phyloP scores from a whole-genome alignment of 768 basidiomycete species.

The Steccherinum ochraceum region DNA sequence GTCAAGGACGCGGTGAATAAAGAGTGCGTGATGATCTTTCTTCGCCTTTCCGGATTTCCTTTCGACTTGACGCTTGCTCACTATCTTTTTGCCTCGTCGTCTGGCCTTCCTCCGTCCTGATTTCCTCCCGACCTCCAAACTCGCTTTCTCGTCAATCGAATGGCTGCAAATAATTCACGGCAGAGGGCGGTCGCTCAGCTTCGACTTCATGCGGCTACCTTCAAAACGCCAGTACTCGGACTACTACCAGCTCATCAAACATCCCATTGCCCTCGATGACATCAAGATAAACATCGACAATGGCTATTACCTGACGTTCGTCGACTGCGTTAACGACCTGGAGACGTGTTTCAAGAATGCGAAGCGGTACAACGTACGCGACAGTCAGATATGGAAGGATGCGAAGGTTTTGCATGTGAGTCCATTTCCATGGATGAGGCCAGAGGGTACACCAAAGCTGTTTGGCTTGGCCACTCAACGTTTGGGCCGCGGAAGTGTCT shows the following conservation, averaged over 20 bases:
- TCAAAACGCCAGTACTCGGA: constrained; percentile 74
- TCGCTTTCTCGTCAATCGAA: background rate
- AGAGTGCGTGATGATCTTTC: constrained; percentile 65
- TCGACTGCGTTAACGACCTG: constrained; percentile 63
- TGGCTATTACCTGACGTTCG: constrained; percentile 52
- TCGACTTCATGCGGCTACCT: constrained; percentile 64
- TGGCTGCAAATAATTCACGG: background rate
- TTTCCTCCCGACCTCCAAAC: too few relatives aligned
- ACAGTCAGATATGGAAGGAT: constrained; percentile 73
- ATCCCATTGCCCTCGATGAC: constrained; percentile 83
- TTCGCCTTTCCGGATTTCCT: constrained; percentile 18
- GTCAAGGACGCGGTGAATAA: constrained; percentile 81
- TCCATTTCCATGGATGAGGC: constrained; percentile 10
- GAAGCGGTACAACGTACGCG: constrained; percentile 75
- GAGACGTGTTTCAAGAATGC: constrained; percentile 79
- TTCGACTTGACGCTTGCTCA: constrained; percentile 24
- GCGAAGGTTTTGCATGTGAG: constrained; percentile 78
- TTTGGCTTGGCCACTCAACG: too few relatives aligned
- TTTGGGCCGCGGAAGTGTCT: too few relatives aligned
- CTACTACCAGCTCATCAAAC: constrained; percentile 76
- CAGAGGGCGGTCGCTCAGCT: constrained; percentile 60
- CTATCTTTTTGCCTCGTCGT: constrained; percentile 29
- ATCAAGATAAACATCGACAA: constrained; percentile 75
- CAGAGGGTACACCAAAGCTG: background rate
- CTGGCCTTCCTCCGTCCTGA: constrained; percentile 8